phyloP scores from a whole-genome alignment of 2,329 filamentous ascomycete species.

The Hypoxylon sp. region DNA sequence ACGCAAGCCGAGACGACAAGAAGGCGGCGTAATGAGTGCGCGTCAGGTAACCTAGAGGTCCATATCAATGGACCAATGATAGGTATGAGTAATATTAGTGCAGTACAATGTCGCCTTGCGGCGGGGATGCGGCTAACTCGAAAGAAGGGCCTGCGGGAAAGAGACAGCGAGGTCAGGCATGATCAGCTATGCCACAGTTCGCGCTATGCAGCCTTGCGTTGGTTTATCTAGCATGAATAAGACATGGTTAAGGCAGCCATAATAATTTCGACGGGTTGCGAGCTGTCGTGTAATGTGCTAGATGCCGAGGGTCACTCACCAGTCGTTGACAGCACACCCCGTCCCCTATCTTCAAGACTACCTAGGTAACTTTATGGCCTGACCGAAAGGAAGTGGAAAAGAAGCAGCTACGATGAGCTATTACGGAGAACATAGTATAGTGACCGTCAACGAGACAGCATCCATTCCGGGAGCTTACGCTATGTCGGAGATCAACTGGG shows the following conservation, averaged over 20 bases:
- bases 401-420: too few species aligned
- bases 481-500: too few species aligned
- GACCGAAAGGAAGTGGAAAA: too few species aligned
- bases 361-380: too few species aligned
- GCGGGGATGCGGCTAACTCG: conserved; percentile 19
- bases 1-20: not conserved
- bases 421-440: too few species aligned
- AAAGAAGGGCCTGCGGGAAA: conserved; percentile 27
- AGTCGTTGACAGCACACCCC: too few species aligned
- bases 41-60: conserved; percentile 2
- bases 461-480: too few species aligned
- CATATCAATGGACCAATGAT: conserved; percentile 4
- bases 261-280: not conserved
- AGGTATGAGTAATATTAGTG: not conserved
- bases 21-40: conserved; percentile 14
- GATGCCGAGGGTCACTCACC: too few species aligned
- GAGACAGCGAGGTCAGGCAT: not conserved
- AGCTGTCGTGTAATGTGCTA: not conserved
- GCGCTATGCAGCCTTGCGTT: conserved; percentile 14
- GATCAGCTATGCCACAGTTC: conserved; percentile 25
- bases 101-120: conserved; percentile 28
- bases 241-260: conserved; percentile 1
- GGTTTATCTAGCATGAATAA: conserved; percentile 14
- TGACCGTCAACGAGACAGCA: too few species aligned
- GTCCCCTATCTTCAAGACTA: too few species aligned